Evolutionary conservation across 2,329 filamentous ascomycete genomes (phyloP).

Genomic region (Fusarium euwallaceae): DNA sequence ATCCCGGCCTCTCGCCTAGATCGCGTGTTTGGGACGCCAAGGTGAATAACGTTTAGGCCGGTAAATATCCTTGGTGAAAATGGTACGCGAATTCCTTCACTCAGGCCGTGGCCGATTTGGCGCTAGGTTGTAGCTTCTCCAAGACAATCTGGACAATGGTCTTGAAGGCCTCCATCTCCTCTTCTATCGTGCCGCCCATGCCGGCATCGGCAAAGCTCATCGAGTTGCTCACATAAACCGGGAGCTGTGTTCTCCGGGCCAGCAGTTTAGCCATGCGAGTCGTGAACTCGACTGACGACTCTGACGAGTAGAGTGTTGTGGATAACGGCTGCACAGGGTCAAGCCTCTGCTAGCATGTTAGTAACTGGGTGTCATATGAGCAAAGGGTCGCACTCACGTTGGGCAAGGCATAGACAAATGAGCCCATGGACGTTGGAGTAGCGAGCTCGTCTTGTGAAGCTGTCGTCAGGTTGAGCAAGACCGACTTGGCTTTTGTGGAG

Average conservation of each 20-base stretch:
- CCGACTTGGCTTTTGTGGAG: slow-evolving; percentile 68
- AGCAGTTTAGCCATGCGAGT: slow-evolving; percentile 86
- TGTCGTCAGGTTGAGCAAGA: slow-evolving; percentile 73
- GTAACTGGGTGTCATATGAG: slow-evolving; percentile 13
- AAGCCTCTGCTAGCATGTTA: slow-evolving; percentile 58
- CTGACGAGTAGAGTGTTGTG: slow-evolving; percentile 82
- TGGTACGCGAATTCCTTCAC: neutral
- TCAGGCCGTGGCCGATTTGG: slow-evolving; percentile 17
- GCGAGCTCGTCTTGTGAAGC: slow-evolving; percentile 65
- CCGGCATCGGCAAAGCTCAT: slow-evolving; percentile 81
- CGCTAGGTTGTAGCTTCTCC: slow-evolving; percentile 44
- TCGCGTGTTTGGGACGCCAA: neutral
- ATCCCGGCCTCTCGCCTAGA: neutral
- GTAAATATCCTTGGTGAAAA: neutral
- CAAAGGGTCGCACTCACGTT: slow-evolving; percentile 71
- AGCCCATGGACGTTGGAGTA: slow-evolving; percentile 75
- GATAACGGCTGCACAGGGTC: slow-evolving; percentile 74
- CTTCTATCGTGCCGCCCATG: slow-evolving; percentile 85
- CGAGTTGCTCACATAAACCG: slow-evolving; percentile 92
- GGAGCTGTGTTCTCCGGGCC: slow-evolving; percentile 77
- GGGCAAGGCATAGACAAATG: slow-evolving; percentile 93
- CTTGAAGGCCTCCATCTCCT: slow-evolving; percentile 92
- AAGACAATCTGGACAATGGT: slow-evolving; percentile 77
- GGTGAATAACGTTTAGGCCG: neutral
- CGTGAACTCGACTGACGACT: slow-evolving; percentile 87